Percentiles rank a stretch among this genome's conserved stretches.
Conservation (phyloP, 441 rosid genomes). For the Pelargonium australe region DNA sequence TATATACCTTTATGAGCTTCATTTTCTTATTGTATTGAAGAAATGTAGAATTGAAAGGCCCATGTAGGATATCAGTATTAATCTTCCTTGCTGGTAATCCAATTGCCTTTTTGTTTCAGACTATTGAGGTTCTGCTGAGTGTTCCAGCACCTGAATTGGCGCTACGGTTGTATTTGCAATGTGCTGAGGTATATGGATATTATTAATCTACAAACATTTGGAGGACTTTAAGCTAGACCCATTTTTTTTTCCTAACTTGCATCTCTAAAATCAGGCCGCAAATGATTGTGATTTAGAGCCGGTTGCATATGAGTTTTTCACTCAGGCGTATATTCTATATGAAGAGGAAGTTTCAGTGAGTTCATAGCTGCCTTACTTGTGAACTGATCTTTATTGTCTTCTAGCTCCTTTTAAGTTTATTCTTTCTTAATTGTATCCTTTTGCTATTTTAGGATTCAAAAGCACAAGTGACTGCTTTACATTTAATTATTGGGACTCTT, state of each 20-base stretch:
- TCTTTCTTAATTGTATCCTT: constrained; percentile 13
- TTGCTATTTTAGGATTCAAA: constrained; percentile 65
- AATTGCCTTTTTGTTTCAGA: constrained; percentile 36
- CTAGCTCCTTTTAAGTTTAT: constrained; percentile 1
- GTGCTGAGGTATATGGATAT: constrained; percentile 75
- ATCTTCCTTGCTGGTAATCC: constrained; percentile 3
- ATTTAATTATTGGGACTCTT: constrained; percentile 85
- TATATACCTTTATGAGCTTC: background rate
- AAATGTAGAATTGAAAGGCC: background rate
- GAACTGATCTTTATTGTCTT: background rate
- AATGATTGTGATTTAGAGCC: constrained; percentile 93
- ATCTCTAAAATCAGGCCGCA: constrained; percentile 63
- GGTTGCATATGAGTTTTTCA: constrained; percentile 94
- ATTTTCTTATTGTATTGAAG: background rate
- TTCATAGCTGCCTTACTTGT: constrained; percentile 17
- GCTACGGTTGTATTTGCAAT: constrained; percentile 73
- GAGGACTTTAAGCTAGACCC: constrained; percentile 16
- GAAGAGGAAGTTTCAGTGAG: constrained; percentile 97
- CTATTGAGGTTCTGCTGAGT: constrained; percentile 64
- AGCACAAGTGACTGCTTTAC: constrained; percentile 89
- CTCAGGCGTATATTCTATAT: constrained; percentile 90
- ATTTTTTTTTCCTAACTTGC: constrained; percentile 14
- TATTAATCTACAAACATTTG: constrained; percentile 5
- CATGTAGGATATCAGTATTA: background rate
- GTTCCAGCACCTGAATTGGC: constrained; percentile 91